These are phyloP conservation scores for Pleurotus tuber-regium DNA, from an alignment of 768 basidiomycete genomes.

Conservation along the genomic window DNA sequence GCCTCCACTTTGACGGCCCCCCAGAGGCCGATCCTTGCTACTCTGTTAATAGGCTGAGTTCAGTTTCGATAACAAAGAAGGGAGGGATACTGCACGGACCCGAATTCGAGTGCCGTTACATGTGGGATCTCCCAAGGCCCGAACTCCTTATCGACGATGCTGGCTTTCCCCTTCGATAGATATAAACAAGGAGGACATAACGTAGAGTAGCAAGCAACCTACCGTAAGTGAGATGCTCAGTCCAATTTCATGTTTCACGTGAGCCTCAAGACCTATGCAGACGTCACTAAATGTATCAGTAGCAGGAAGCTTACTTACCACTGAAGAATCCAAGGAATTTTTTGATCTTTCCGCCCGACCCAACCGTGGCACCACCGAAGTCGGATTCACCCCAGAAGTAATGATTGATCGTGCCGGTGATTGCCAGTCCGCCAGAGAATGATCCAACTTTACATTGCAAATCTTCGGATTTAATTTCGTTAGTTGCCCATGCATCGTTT, in stretches of 20 bases:
- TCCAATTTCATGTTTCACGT: neutral
- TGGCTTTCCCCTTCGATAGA: neutral
- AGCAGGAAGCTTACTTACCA: neutral
- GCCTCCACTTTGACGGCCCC: constrained; percentile 2
- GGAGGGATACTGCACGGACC: neutral
- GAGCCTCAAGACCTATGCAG: constrained; percentile 8
- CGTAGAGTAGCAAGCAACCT: too few relatives aligned
- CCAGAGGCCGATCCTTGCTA: constrained; percentile 2
- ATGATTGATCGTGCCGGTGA: neutral
- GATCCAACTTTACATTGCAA: neutral
- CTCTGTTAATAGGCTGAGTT: neutral
- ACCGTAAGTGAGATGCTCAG: neutral
- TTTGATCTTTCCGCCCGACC: neutral
- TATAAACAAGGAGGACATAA: too few relatives aligned
- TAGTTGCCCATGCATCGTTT: neutral
- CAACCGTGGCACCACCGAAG: neutral
- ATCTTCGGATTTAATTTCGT: constrained; percentile 4
- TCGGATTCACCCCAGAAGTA: neutral
- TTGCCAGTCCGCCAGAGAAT: neutral
- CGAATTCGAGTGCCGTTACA: constrained; percentile 5
- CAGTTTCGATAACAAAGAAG: neutral
- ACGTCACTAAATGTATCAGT: neutral
- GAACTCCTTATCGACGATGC: neutral
- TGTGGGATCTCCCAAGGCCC: constrained; percentile 5
- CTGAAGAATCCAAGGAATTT: neutral